Evolutionary conservation across 1,284 basidiomycete genomes (phyloP), one percentile per base, ranked within the genome.

Genomic region (Melampsora americana): DNA sequence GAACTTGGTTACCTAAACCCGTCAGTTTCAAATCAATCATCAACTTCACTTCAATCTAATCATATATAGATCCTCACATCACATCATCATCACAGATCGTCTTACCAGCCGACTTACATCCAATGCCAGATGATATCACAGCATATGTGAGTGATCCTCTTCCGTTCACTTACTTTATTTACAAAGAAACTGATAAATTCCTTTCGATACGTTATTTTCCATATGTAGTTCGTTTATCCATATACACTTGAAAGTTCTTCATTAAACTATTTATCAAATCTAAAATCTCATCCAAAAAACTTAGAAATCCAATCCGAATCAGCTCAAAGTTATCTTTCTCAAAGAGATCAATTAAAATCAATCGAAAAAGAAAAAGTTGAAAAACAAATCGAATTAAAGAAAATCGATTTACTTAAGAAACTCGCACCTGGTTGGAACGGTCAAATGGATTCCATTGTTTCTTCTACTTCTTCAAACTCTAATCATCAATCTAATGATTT

Each of bases 1-100:
- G 73, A 28, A 75, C 73, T n/a, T 75, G 73, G 73, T 48, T 75
- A 11, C 73, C 73, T 11, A 75, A 75, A 75, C 73, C 73, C 32
- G 73, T 75, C 20, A 28, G 73, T 39, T 42, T 20, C 30, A 23
- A 26, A 26, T 67, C n/a, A 30, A 32, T 44, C 44, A 35, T 16
- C 18, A n/a, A n/a, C n/a, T n/a, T n/a, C n/a, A n/a, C n/a, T n/a
- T n/a, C n/a, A n/a, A n/a, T n/a, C n/a, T 14, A n/a, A 28, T 60
- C 26, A 20, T 39, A 35, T 50, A 26, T 28, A 11, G 11, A 48
- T 18, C 26, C 12, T 59, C 28, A 64, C 35, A 9, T 35, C 9
- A 4, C 35, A 35, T 35, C 35, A 4, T 44, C 48, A 28, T 32
- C 30, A 20, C 35, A 75, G 73, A 68, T 75, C 50, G 35, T 30